Base-by-base conservation (phyloP, 2,329 filamentous ascomycete species). In the Alternaria atra region DNA sequence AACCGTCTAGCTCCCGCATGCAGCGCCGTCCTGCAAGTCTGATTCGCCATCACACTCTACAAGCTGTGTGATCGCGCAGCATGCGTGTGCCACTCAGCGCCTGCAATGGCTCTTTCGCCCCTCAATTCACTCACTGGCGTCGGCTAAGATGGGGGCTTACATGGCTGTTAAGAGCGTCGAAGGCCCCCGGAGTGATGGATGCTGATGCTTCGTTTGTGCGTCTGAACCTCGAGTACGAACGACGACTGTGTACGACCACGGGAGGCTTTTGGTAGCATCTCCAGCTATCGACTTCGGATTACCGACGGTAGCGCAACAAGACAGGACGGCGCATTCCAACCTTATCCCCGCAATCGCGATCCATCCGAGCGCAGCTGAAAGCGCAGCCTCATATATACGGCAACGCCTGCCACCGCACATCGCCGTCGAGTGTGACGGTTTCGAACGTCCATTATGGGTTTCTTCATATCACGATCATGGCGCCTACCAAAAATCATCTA, bases 381-480 rank as follows among this genome's bases (percentile, higher is more conserved):
- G 44, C 46, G 52, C 54, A 46, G 40, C 40, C 25, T 47, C 40
- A 52, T n/a, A 17, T 44, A 56, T 17, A 53, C 39, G 34, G 30
- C 52, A 39, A 34, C 20, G 30, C 39, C 40, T 39, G 43, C 51
- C 61, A 61, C 55, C 39, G 42, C 51, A 51, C 32, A 27, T 34
- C n/a, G 17, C 30, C 17, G 20, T 48, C 4, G 7, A 48, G 46
- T 34, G 46, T 48, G 46, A 48, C 46, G 20, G 46, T 12, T 35
- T 25, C 46, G 17, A 34, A 35, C 20, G 5, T 39, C 37, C 67
- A 63, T 44, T 42, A 75, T 75, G 73, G 67, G 51, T 29, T 68
- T 89, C 85, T 64, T 87, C 79, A 50, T 88, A 55, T 84, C 86
- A 20, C 82, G 81, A 69, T 79, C 82, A 72, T 88, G 87, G 82